Evolutionary conservation across 495 filamentous ascomycete species (phyloP).

Genomic region (Trichoderma reesei): DNA sequence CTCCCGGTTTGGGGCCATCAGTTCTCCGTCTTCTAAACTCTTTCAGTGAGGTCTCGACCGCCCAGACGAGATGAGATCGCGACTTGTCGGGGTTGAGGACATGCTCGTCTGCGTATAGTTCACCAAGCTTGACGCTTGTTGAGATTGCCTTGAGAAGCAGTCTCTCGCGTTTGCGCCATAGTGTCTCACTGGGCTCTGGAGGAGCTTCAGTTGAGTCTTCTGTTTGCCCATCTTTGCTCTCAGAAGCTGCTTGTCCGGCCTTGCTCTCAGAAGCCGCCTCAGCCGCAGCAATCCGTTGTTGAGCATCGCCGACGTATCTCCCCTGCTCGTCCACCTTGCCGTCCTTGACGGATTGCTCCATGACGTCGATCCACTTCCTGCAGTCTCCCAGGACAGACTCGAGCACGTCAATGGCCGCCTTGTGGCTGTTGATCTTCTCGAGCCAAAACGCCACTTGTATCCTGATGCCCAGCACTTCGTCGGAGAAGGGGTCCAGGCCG

Average conservation of each 20-base stretch:
- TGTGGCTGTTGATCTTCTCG: conserved; percentile 58
- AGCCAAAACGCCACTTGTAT: conserved; percentile 68
- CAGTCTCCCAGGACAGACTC: conserved; percentile 55
- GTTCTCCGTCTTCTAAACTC: conserved; percentile 58
- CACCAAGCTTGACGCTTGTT: conserved; percentile 69
- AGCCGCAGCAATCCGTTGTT: conserved; percentile 9
- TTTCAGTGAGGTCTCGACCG: conserved; percentile 68
- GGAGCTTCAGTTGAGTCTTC: not conserved
- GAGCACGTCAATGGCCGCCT: conserved; percentile 60
- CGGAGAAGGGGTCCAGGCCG: conserved; percentile 74
- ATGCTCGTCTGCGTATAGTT: conserved; percentile 58
- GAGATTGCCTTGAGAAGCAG: conserved; percentile 62
- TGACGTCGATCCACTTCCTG: conserved; percentile 50
- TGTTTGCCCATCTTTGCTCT: not conserved
- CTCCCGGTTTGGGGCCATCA: conserved; percentile 51
- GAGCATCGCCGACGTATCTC: conserved; percentile 19
- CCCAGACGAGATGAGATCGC: conserved; percentile 65
- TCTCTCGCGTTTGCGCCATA: conserved; percentile 55
- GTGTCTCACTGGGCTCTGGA: conserved; percentile 24
- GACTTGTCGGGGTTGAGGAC: conserved; percentile 53
- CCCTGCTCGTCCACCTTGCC: conserved; percentile 24
- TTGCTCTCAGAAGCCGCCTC: not conserved
- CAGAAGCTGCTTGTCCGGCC: not conserved
- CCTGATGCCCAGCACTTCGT: conserved; percentile 84
- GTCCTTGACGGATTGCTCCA: conserved; percentile 44